Base-by-base conservation (phyloP, 352 stramenopile genomes). In the Phytopythium sindhum region DNA sequence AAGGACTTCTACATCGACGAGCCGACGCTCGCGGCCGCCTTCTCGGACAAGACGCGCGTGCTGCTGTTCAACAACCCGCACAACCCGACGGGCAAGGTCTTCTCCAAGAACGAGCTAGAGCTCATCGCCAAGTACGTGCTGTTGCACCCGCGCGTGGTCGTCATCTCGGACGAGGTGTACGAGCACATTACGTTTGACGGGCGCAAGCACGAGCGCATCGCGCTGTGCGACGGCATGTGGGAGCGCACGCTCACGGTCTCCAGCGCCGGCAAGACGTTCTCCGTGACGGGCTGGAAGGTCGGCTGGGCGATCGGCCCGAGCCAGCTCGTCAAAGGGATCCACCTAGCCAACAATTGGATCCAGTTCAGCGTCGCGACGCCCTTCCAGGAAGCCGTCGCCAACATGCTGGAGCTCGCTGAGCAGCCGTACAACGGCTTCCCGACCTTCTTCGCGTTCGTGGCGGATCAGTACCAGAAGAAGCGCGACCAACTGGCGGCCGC, bases 11-110 rank as follows among this genome's bases (percentile, higher is more conserved):
- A 89, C 42, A 72, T 99, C 24, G 93, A 99, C 65, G 77, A 92
- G 37, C 63, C 78, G 1, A 88, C 86, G 29, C 78, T 98, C 35
- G 81, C 96, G 26, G 72, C 68, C 6, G 84, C 84, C 10, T 97
- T 99, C 63, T 96, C 93, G 14, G 73, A 85, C 12, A 90, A 91
- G 66, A 99, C 97, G n/a, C 87, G 95, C 42, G 84, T 95, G 0
- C 86, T 99, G 54, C 78, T 99, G 29, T 79, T 99, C 28, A 99
- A 99, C 84, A 98, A 97, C 61, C 97, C 97, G 39, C 97, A 99
- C 86, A 99, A 99, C 75, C 97, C 97, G 14, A 99, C 97, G 50
- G 97, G 97, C 35, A 99, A 99, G 66, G 91, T 99, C 48, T 99
- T 99, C 72, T 95, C 91, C 26, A 63, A 73, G 37, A 64, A 75